Conservation (phyloP, 768 basidiomycete species). For the Phlebiopsis gigantea region DNA sequence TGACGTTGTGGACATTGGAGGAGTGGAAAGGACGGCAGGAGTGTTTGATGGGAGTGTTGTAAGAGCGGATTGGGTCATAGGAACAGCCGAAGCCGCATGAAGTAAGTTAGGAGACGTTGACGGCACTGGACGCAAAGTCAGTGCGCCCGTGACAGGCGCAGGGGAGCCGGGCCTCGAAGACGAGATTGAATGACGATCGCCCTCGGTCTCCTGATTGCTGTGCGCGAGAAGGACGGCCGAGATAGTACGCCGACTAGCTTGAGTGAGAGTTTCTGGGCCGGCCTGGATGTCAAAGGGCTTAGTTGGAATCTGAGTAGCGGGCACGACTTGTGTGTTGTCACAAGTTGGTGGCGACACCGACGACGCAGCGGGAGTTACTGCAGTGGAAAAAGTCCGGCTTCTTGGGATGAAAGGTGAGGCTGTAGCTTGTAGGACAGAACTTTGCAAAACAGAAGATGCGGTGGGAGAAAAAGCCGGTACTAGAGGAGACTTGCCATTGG, state of each 20-base stretch:
- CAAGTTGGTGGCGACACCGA: neutral
- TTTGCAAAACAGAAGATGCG: neutral
- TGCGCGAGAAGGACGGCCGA: neutral
- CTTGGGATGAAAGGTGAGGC: neutral
- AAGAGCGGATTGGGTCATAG: too few species aligned
- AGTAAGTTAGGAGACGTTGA: neutral
- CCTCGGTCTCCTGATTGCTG: neutral
- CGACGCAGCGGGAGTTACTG: neutral
- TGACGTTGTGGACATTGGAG: slow-evolving; percentile 2
- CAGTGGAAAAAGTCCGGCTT: neutral
- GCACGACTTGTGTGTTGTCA: too few species aligned
- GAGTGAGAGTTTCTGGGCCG: neutral
- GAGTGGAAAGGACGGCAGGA: neutral
- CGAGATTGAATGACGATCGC: neutral
- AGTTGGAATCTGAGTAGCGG: too few species aligned
- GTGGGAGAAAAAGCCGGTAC: too few species aligned
- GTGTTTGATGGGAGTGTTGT: neutral
- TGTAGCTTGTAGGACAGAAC: neutral
- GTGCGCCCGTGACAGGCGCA: neutral
- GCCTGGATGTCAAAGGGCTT: too few species aligned
- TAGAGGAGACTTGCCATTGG: too few species aligned
- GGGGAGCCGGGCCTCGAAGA: neutral
- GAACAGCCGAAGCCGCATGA: neutral
- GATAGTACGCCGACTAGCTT: neutral
- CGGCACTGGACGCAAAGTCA: neutral